phyloP scores from a whole-genome alignment of 73 alveolate genomes.

The Stentor coeruleus region DNA sequence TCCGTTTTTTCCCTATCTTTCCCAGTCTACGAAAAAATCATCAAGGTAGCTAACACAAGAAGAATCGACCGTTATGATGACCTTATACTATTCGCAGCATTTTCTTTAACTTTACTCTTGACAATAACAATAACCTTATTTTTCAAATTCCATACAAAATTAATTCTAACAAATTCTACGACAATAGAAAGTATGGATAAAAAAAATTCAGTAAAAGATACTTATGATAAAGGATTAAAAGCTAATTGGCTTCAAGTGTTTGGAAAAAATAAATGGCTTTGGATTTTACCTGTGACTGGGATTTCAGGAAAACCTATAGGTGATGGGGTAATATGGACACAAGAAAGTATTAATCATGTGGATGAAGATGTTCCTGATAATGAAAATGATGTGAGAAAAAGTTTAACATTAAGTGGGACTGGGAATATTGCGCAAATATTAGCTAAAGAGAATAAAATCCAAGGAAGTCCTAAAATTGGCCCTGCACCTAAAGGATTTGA shows the following conservation, averaged over 20 bases:
- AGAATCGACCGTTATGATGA: background rate
- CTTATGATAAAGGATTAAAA: slow-evolving; percentile 27
- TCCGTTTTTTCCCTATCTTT: slow-evolving; percentile 34
- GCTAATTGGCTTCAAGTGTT: slow-evolving; percentile 34
- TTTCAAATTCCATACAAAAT: slow-evolving; percentile 37
- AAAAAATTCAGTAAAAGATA: slow-evolving; percentile 13
- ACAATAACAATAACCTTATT: slow-evolving; percentile 31
- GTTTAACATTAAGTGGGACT: background rate
- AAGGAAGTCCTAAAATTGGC: background rate
- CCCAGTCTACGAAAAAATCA: background rate
- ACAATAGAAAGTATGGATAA: slow-evolving; percentile 50
- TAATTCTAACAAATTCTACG: slow-evolving; percentile 42
- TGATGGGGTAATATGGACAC: slow-evolving; percentile 42
- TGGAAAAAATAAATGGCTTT: slow-evolving; percentile 35
- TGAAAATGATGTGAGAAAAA: slow-evolving; percentile 1
- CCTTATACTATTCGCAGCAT: background rate
- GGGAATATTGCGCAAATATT: background rate
- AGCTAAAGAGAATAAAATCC: background rate
- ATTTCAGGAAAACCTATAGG: slow-evolving; percentile 38
- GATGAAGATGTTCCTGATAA: background rate
- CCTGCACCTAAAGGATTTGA: too few species aligned
- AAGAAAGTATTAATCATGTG: background rate
- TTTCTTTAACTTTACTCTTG: background rate
- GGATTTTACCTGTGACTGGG: slow-evolving; percentile 37
- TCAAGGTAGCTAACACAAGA: background rate